Percentiles rank a stretch among this genome's conserved stretches.
Evolutionary conservation across 257 asterid species (phyloP).

Genomic region (Pogostemon cablin): DNA sequence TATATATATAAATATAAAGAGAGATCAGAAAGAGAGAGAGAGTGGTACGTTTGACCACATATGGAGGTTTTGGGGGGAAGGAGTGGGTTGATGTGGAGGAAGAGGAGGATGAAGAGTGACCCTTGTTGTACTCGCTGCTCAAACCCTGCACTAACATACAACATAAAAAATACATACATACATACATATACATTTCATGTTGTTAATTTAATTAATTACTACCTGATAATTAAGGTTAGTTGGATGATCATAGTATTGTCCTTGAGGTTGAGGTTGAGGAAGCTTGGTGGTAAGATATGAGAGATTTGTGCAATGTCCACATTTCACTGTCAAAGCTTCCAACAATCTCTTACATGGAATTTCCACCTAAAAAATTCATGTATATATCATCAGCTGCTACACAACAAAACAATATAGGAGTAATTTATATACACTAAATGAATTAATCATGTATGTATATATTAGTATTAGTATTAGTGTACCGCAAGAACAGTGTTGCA

Average conservation of each 20-base stretch:
- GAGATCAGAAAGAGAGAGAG: too few relatives aligned
- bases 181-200: not conserved
- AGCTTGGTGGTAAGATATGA: conserved; percentile 78
- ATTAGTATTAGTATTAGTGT: conserved; percentile 6
- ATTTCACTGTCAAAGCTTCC: conserved; percentile 95
- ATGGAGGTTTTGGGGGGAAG: conserved; percentile 78
- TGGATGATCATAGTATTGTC: conserved; percentile 51
- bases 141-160: conserved; percentile 36
- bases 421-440: too few relatives aligned
- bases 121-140: conserved; percentile 69
- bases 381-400: too few relatives aligned
- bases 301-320: conserved; percentile 97
- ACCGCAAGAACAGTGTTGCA: conserved; percentile 98
- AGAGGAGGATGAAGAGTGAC: conserved; percentile 62
- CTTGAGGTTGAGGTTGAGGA: conserved; percentile 56
- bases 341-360: conserved; percentile 91
- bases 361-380: conserved; percentile 56
- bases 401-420: too few relatives aligned
- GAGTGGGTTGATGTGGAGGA: conserved; percentile 69
- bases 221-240: not conserved
- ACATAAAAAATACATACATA: too few relatives aligned
- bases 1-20: too few relatives aligned
- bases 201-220: not conserved
- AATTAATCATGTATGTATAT: not conserved
- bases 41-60: conserved; percentile 80